Percentiles rank a stretch among this genome's conserved stretches.
Conservation (phyloP, 1,284 basidiomycete genomes). For the Hypsizygus ulmarius region DNA sequence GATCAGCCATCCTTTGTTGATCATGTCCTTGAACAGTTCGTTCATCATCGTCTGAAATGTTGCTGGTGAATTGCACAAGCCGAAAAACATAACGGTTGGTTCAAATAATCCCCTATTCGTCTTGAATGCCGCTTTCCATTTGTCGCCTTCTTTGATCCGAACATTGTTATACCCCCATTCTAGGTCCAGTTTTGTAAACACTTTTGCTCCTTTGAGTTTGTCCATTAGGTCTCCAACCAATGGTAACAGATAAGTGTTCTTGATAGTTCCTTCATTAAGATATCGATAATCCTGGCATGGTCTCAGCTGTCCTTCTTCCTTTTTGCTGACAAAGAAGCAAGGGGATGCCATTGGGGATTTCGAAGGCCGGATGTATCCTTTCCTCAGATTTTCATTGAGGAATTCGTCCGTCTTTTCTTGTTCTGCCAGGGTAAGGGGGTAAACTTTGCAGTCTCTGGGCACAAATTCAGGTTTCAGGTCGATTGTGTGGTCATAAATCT, state of each 20-base stretch:
- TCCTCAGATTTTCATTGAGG: background rate
- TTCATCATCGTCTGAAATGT: slow-evolving; percentile 11
- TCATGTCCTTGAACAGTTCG: slow-evolving; percentile 6
- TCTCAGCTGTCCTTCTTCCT: too few relatives aligned
- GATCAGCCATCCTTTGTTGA: background rate
- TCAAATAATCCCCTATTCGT: too few relatives aligned
- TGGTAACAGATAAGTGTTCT: too few relatives aligned
- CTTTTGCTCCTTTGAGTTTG: too few relatives aligned
- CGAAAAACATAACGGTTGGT: slow-evolving; percentile 6
- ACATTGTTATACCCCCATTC: background rate
- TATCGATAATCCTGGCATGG: too few relatives aligned
- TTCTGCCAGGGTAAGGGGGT: too few relatives aligned
- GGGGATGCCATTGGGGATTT: background rate
- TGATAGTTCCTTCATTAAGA: too few relatives aligned
- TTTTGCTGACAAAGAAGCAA: background rate
- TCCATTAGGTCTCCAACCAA: too few relatives aligned
- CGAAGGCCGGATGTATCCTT: background rate
- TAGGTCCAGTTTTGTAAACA: background rate
- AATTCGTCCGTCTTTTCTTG: background rate
- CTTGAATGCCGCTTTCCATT: slow-evolving; percentile 3
- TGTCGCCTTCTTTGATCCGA: background rate
- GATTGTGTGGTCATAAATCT: background rate
- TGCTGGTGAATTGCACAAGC: slow-evolving; percentile 1
- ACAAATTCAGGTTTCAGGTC: background rate
- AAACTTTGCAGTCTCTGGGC: too few relatives aligned